These are phyloP conservation scores for Urtica urens DNA, from an alignment of 306 rosid genomes.

Conservation along the genomic window DNA sequence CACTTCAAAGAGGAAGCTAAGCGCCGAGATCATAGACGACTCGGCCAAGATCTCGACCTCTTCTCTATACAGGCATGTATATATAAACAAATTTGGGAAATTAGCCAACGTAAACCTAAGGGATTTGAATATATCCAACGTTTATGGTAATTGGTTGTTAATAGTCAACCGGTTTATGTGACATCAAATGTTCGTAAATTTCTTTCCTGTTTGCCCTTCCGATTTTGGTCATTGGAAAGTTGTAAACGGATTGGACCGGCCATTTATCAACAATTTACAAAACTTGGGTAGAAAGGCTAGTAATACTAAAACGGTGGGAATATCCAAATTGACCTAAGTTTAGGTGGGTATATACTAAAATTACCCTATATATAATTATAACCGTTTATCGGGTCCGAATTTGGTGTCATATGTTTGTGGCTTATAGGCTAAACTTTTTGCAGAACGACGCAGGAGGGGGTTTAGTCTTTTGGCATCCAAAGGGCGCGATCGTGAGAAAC, in stretches of 20 bases:
- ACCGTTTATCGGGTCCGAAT: constrained; percentile 3
- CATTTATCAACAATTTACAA: too few species aligned
- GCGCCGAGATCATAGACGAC: constrained; percentile 91
- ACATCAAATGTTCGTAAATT: constrained; percentile 1
- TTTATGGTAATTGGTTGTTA: too few species aligned
- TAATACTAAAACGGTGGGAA: too few species aligned
- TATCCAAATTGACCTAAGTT: too few species aligned
- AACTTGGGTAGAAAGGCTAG: too few species aligned
- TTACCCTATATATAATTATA: background rate
- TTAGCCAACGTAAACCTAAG: too few species aligned
- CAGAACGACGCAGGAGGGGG: constrained; percentile 99
- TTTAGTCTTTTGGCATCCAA: constrained; percentile 97
- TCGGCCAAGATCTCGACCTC: constrained; percentile 93
- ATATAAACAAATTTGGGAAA: too few species aligned
- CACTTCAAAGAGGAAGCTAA: constrained; percentile 95
- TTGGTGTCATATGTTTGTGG: constrained; percentile 13
- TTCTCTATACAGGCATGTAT: constrained; percentile 94
- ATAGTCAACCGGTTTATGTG: too few species aligned
- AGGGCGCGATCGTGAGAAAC: constrained; percentile 87
- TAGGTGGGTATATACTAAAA: too few species aligned
- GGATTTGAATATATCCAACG: too few species aligned
- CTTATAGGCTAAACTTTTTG: constrained; percentile 23
- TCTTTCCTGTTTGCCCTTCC: constrained; percentile 11
- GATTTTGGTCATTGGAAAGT: background rate
- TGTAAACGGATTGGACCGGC: too few species aligned